Percentiles rank a stretch among this genome's conserved stretches.
phyloP scores from a whole-genome alignment of 148 eudicot species.

The Vaccinium corymbosum region DNA sequence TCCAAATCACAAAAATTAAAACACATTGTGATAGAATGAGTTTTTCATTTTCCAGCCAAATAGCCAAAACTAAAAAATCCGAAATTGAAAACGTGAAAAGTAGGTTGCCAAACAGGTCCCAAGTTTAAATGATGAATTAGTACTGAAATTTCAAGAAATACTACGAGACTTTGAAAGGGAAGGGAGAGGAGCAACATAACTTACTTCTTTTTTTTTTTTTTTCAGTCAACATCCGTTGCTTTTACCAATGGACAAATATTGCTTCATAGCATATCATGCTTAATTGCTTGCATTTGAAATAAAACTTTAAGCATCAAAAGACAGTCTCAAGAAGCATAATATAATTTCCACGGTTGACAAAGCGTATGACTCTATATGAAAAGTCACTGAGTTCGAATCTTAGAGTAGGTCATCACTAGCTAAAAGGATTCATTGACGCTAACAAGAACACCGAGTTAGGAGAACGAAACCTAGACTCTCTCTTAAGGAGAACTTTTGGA shows the following conservation, averaged over 20 bases:
- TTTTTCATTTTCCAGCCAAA: too few relatives aligned
- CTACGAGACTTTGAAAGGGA: background rate
- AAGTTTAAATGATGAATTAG: background rate
- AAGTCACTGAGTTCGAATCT: background rate
- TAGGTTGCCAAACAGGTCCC: background rate
- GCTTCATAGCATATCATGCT: background rate
- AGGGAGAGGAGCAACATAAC: background rate
- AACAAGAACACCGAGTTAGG: background rate
- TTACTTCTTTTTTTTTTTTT: too few relatives aligned
- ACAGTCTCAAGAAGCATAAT: background rate
- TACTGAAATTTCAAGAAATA: slow-evolving; percentile 12
- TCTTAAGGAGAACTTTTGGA: too few relatives aligned
- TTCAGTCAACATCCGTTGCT: background rate
- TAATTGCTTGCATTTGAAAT: background rate
- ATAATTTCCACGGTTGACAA: background rate
- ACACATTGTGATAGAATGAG: too few relatives aligned
- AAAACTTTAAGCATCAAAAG: background rate
- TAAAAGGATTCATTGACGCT: background rate
- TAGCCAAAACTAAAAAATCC: too few relatives aligned
- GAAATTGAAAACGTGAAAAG: too few relatives aligned
- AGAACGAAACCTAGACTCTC: background rate
- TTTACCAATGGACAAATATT: background rate
- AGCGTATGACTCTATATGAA: background rate
- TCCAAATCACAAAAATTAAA: too few relatives aligned
- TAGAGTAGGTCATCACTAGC: background rate